Base-by-base conservation (phyloP, 768 basidiomycete species). In the Hypholoma sublateritium region DNA sequence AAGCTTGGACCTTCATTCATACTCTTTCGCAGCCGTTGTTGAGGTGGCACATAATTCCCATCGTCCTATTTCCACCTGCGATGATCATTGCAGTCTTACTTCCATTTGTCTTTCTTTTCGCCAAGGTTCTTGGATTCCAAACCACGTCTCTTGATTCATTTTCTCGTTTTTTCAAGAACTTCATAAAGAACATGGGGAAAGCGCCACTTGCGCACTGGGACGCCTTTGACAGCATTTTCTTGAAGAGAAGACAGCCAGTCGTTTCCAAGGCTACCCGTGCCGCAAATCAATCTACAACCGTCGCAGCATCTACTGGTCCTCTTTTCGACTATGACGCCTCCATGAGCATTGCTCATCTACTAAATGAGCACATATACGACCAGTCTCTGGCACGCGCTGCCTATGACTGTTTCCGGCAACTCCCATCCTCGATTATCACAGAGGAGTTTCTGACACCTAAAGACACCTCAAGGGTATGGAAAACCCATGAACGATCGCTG, bases 1-100 rank as follows among this genome's bases (percentile, higher is more conserved):
- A 68, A 43, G 63, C 69, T 3, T 69, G 66, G 63, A 52, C 63
- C 4, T 65, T 67, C 43, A 56, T 58, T 19, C 57, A 52, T n/a
- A 47, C 46, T n/a, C 25, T 22, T 13, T 56, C 55, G 4, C 28
- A 4, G 44, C 53, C 19, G 44, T 28, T 36, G 14, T 16, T 47
- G 16, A 17, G 46, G 11, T 47, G 46, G 46, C 25, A 25, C 25
- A 25, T 47, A 16, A 16, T 47, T 7, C 21, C 46, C 11, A 8
- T 28, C n/a, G 22, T 47, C 4, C 11, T 28, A 25, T 28, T 47
- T 22, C 21, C 46, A n/a, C 25, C 25, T 28, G 11, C 25, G 6
- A 16, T 47, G 22, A 12, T n/a, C 19, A 7, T n/a, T 47, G 22
- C 46, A 6, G 25, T n/a, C n/a, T 3, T 47, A 7, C 25, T 47